A percentile compares a stretch with the other conserved stretches of the same genome.
These are phyloP conservation scores for Rubia yunnanensis DNA, from an alignment of 257 asterid species.

Conservation along the genomic window DNA sequence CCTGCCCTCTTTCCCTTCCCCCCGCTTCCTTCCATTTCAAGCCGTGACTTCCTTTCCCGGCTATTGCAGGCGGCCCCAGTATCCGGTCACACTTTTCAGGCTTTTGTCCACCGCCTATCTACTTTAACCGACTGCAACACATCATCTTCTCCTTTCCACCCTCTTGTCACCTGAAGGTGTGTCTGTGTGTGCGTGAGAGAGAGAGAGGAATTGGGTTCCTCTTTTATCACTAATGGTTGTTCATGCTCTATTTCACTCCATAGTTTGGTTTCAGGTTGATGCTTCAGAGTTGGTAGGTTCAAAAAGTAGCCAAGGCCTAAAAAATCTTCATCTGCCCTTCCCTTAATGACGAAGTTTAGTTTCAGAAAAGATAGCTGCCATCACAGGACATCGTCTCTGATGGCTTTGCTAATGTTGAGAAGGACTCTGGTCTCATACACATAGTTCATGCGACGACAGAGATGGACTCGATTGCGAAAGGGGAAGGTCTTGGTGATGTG, in stretches of 20 bases:
- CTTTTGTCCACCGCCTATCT: too few relatives aligned
- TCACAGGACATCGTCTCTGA: constrained; percentile 39
- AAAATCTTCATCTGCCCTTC: constrained; percentile 60
- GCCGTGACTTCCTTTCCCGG: too few relatives aligned
- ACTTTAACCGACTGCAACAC: too few relatives aligned
- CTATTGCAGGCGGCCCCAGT: too few relatives aligned
- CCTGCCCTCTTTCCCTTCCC: too few relatives aligned
- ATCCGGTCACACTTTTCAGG: too few relatives aligned
- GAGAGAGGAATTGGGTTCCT: too few relatives aligned
- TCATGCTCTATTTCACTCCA: neutral
- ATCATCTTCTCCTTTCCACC: too few relatives aligned
- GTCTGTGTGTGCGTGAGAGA: too few relatives aligned
- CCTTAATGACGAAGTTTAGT: constrained; percentile 57
- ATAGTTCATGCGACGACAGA: constrained; percentile 74
- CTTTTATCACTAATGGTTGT: neutral
- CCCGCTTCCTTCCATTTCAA: too few relatives aligned
- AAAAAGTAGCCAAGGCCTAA: constrained; percentile 22
- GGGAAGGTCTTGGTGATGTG: constrained; percentile 88
- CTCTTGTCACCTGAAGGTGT: too few relatives aligned
- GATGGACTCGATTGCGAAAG: constrained; percentile 85
- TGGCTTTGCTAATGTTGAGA: constrained; percentile 24
- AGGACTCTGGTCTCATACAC: constrained; percentile 60
- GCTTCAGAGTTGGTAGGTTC: constrained; percentile 24
- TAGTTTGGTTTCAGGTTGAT: constrained; percentile 32
- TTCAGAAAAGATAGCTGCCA: constrained; percentile 67